Base-by-base conservation (phyloP, 1,284 basidiomycete genomes). In the Paramarasmius palmivorus region DNA sequence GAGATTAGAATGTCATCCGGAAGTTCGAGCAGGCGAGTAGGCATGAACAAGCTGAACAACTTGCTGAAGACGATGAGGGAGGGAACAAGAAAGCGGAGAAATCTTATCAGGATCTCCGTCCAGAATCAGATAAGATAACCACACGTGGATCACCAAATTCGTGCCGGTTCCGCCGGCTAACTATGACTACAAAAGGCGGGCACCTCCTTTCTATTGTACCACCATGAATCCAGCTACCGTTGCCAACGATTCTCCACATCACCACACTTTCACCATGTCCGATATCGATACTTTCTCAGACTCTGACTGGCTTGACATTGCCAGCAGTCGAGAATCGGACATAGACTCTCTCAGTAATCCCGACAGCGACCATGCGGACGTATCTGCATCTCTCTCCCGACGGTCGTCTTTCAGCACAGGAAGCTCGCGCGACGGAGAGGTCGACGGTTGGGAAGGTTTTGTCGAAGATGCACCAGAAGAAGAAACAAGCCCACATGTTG, bases 231-330 rank as follows among this genome's bases (percentile, higher is more conserved):
- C 58, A 32, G 45, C 41, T 35, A 59, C 58, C 61, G 53, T 61
- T 64, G 67, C 62, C 68, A 68, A 60, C 66, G 69, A 57, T 56
- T 63, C 65, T 56, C 48, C 57, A 53, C 54, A 66, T 54, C 60
- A 63, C 59, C 66, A 66, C 55, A 68, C 67, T 59, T 71, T 68
- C 46, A 58, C 63, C 55, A 71, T 79, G 64, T 82, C 83, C 61
- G 88, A 89, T 64, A 64, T 77, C 58, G 87, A 87, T 65, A 79
- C 69, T 58, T 68, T 82, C 58, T 90, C 88, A 36, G 88, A 90
- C 71, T 88, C 86, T 34, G 87, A 90, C 69, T 90, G 88, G 88
- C 83, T 88, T 62, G 88, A 90, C 62, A 77, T 90, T 57, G 72
- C 83, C 37, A 85, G 82, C 62, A 81, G 77, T 69, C 77, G 78